Percentiles rank a stretch among this genome's conserved stretches.
phyloP scores from a whole-genome alignment of 192 early-diverging fungal genomes.

The Entomortierella parvispora region DNA sequence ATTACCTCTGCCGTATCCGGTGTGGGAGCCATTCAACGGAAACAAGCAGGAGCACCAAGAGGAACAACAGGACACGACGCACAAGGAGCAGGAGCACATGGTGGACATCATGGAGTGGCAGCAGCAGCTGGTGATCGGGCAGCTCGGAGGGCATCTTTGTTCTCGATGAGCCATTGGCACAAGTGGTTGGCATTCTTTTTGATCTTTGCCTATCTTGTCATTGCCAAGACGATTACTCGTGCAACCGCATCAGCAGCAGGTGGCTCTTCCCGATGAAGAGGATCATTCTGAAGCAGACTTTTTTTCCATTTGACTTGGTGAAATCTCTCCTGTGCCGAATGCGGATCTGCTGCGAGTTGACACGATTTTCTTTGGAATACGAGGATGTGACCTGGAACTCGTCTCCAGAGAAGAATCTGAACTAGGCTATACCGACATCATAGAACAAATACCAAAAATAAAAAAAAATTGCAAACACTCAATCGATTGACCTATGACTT shows the following conservation, averaged over 20 bases:
- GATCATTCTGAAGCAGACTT: too few relatives aligned
- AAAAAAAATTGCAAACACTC: too few relatives aligned
- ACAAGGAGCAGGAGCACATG: conserved; percentile 13
- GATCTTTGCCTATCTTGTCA: conserved; percentile 65
- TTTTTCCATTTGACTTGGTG: too few relatives aligned
- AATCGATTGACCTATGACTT: too few relatives aligned
- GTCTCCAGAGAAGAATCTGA: too few relatives aligned
- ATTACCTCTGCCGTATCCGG: neutral
- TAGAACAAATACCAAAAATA: too few relatives aligned
- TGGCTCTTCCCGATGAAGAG: too few relatives aligned
- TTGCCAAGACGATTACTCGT: conserved; percentile 58
- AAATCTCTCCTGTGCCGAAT: too few relatives aligned
- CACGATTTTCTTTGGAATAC: too few relatives aligned
- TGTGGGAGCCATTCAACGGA: conserved; percentile 17
- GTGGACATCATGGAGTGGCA: conserved; percentile 15
- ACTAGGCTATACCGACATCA: too few relatives aligned
- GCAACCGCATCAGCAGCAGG: conserved; percentile 27
- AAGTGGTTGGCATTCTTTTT: conserved; percentile 66
- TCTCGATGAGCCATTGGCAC: conserved; percentile 60
- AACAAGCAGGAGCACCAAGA: conserved; percentile 6
- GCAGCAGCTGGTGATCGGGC: conserved; percentile 35
- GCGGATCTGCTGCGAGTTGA: too few relatives aligned
- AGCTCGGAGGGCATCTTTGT: conserved; percentile 34
- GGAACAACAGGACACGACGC: conserved; percentile 6
- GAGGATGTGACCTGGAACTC: too few relatives aligned